phyloP scores from a whole-genome alignment of 257 asterid species.

The Solanum medicagineum region DNA sequence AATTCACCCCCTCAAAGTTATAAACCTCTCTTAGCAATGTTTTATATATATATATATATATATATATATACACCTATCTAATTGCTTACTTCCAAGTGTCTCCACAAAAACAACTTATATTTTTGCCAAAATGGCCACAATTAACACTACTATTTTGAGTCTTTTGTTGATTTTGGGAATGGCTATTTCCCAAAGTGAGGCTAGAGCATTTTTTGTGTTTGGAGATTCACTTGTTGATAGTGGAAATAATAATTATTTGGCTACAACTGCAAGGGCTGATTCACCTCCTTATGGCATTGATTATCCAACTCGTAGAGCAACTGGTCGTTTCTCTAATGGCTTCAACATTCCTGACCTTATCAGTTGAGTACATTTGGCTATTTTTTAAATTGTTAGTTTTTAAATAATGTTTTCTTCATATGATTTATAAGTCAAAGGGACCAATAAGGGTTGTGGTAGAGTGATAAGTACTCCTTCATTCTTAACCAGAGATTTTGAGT shows the following conservation, averaged over 20 bases:
- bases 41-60: too few relatives aligned
- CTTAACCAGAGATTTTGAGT: too few relatives aligned
- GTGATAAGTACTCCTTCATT: too few relatives aligned
- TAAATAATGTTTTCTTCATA: neutral
- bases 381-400: neutral
- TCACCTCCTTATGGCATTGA: slow-evolving; percentile 36
- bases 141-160: neutral
- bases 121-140: neutral
- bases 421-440: neutral
- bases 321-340: slow-evolving; percentile 51
- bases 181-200: neutral
- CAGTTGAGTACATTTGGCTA: slow-evolving; percentile 9
- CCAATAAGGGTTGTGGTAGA: too few relatives aligned
- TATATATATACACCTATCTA: neutral
- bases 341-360: slow-evolving; percentile 33
- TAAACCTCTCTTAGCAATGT: neutral
- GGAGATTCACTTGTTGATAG: slow-evolving; percentile 37
- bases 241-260: slow-evolving; percentile 34
- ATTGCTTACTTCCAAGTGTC: neutral
- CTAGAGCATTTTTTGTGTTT: slow-evolving; percentile 30
- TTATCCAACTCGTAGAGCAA: slow-evolving; percentile 16
- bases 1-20: neutral
- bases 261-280: slow-evolving; percentile 35
- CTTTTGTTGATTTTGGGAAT: slow-evolving; percentile 3
- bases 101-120: neutral